Evolutionary conservation across 305 asterid species (phyloP).

Genomic region (Rubia peregrina): DNA sequence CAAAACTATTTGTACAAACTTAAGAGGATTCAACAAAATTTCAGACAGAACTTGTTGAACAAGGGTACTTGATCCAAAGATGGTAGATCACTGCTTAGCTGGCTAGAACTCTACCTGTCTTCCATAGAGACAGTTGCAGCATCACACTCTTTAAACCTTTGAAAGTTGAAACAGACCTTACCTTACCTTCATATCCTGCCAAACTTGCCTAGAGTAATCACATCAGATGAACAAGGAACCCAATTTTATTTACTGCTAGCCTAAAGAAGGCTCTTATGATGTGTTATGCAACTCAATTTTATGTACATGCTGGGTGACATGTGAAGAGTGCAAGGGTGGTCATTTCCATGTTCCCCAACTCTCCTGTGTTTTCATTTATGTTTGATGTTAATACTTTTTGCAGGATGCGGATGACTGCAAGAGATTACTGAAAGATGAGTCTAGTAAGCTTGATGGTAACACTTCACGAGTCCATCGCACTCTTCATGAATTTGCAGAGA

Average conservation of each 20-base stretch:
- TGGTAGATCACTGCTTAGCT: not conserved
- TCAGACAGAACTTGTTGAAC: too few relatives aligned
- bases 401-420: slow-evolving; percentile 74
- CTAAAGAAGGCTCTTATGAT: not conserved
- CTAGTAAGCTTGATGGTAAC: slow-evolving; percentile 39
- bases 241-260: not conserved
- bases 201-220: not conserved
- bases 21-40: not conserved
- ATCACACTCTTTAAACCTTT: not conserved
- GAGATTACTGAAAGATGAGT: slow-evolving; percentile 53
- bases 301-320: not conserved
- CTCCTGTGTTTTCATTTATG: not conserved
- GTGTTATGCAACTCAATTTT: not conserved
- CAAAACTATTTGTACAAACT: not conserved
- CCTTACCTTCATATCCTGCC: not conserved
- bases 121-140: not conserved
- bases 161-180: not conserved
- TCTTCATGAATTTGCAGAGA: slow-evolving; percentile 90
- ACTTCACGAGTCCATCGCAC: slow-evolving; percentile 60
- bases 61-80: not conserved
- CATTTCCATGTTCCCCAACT: not conserved
- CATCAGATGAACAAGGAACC: not conserved
- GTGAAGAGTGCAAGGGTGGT: not conserved
- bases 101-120: too few relatives aligned
- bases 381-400: slow-evolving; percentile 11